These are phyloP conservation scores for Globisporangium orthogonon DNA, from an alignment of 352 stramenopile genomes.

Conservation along the genomic window DNA sequence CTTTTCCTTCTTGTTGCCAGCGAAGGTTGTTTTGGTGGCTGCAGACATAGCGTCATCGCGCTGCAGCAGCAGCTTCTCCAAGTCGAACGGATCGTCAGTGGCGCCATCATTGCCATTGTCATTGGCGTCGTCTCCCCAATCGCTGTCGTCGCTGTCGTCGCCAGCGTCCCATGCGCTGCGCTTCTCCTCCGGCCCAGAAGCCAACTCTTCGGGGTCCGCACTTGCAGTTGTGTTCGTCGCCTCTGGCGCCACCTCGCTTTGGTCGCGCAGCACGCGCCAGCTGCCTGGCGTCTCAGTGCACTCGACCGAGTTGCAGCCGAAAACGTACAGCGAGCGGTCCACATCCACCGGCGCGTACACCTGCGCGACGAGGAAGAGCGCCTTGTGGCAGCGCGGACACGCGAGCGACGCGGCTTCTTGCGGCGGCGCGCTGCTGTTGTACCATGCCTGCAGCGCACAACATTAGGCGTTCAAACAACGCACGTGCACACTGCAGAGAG, in stretches of 20 bases:
- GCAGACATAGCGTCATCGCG: constrained; percentile 60
- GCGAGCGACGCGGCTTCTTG: constrained; percentile 27
- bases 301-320: constrained; percentile 77
- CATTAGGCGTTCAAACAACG: not conserved
- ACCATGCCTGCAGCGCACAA: constrained; percentile 38
- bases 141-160: constrained; percentile 47
- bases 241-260: constrained; percentile 18
- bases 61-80: constrained; percentile 63
- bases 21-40: constrained; percentile 9
- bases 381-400: constrained; percentile 52
- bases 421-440: constrained; percentile 24
- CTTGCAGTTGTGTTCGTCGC: not conserved
- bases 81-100: constrained; percentile 25
- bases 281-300: constrained; percentile 56
- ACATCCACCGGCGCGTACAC: constrained; percentile 73
- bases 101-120: constrained; percentile 15
- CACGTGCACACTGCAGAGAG: not conserved
- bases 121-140: constrained; percentile 67
- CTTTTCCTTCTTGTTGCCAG: constrained; percentile 2
- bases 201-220: not conserved
- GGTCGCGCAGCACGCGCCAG: constrained; percentile 71
- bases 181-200: constrained; percentile 7
- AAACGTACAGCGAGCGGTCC: constrained; percentile 76
- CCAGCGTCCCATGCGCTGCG: constrained; percentile 15
- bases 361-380: constrained; percentile 65